phyloP scores from a whole-genome alignment of 2,329 filamentous ascomycete species.

The Cordyceps militaris region DNA sequence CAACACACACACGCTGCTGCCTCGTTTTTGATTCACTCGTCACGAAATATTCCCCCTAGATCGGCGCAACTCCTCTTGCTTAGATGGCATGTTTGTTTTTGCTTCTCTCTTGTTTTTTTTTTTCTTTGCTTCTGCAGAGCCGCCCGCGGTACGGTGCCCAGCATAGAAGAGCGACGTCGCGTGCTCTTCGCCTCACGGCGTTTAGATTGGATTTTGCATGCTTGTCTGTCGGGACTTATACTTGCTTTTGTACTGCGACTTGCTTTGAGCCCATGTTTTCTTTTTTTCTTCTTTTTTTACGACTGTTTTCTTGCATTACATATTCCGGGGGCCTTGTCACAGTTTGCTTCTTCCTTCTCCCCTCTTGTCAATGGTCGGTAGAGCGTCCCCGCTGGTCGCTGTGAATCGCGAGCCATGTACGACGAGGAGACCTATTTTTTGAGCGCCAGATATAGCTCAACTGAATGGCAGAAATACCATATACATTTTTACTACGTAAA shows the following conservation, averaged over 20 bases:
- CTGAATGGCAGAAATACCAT: background rate
- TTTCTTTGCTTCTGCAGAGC: background rate
- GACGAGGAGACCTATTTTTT: background rate
- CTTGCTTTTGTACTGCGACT: background rate
- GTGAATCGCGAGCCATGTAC: background rate
- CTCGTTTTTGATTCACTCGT: too few species aligned
- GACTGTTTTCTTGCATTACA: background rate
- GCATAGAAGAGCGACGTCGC: constrained; percentile 1
- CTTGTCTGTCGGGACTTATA: background rate
- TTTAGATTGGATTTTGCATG: constrained; percentile 3
- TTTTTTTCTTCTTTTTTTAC: background rate
- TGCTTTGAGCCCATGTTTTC: background rate
- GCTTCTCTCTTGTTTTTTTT: background rate
- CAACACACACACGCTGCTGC: background rate
- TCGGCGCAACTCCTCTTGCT: background rate
- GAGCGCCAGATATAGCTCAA: background rate
- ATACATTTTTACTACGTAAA: background rate
- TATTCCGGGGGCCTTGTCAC: background rate
- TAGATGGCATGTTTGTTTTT: too few species aligned
- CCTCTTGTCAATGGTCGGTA: background rate
- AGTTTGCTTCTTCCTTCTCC: background rate
- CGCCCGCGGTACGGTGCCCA: background rate
- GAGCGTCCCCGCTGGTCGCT: background rate
- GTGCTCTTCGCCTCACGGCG: constrained; percentile 11
- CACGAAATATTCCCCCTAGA: constrained; percentile 5